These are phyloP conservation scores for Tricholomella constricta DNA, from an alignment of 768 basidiomycete species.

Conservation along the genomic window DNA sequence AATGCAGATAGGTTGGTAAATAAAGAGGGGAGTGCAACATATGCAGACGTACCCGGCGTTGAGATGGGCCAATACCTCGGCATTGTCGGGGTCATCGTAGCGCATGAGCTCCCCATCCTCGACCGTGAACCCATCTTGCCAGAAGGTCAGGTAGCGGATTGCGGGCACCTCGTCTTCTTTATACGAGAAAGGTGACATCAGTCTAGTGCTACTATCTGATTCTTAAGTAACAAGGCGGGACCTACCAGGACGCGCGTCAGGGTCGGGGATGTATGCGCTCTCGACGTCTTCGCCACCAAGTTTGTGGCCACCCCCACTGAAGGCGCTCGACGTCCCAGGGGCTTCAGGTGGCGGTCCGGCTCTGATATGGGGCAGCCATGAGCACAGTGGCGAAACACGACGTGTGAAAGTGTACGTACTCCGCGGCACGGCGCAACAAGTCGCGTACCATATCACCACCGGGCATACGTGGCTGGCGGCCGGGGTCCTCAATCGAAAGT, in stretches of 20 bases:
- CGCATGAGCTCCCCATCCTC: conserved; percentile 85
- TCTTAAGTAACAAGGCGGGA: not conserved
- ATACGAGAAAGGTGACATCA: not conserved
- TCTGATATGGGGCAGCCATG: conserved; percentile 21
- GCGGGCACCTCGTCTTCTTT: conserved; percentile 50
- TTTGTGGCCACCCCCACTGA: conserved; percentile 76
- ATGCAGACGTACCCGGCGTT: conserved; percentile 63
- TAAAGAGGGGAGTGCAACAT: conserved; percentile 68
- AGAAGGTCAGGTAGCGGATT: conserved; percentile 82
- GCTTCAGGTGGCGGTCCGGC: conserved; percentile 34
- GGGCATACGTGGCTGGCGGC: conserved; percentile 44
- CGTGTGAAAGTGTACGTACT: conserved; percentile 48
- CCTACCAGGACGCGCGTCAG: conserved; percentile 41
- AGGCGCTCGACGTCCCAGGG: conserved; percentile 34
- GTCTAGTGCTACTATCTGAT: not conserved
- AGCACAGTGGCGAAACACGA: not conserved
- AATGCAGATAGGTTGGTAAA: not conserved
- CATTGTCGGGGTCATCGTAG: conserved; percentile 79
- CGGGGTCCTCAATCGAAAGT: conserved; percentile 85
- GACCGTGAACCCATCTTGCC: conserved; percentile 91
- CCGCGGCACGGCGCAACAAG: conserved; percentile 77
- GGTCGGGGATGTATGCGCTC: conserved; percentile 76
- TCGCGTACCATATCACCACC: conserved; percentile 67
- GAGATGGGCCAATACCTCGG: conserved; percentile 71
- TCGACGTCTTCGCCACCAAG: conserved; percentile 91